phyloP scores from a whole-genome alignment of 2,329 filamentous ascomycete genomes.

The Fusarium dimerum region DNA sequence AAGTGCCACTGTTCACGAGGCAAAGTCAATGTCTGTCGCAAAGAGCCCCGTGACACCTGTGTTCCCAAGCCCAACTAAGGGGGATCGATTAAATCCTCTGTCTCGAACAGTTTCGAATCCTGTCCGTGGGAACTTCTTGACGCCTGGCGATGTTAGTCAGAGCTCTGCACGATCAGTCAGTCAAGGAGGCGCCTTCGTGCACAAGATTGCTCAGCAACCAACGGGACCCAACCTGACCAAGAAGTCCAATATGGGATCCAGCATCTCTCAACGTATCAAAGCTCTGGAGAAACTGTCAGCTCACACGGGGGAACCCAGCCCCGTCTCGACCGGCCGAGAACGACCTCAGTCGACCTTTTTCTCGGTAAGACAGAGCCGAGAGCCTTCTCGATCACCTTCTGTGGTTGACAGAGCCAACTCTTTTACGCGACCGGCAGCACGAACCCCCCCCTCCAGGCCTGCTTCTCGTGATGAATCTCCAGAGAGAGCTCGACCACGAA shows the following conservation, averaged over 20 bases:
- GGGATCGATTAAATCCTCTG: conserved; percentile 32
- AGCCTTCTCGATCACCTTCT: conserved; percentile 47
- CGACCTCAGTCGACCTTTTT: conserved; percentile 58
- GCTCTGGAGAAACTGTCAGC: conserved; percentile 78
- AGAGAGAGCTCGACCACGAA: conserved; percentile 37
- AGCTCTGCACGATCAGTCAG: conserved; percentile 55
- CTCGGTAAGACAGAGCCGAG: conserved; percentile 54
- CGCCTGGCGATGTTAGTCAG: conserved; percentile 48
- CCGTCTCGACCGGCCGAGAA: conserved; percentile 31
- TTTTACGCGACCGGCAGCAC: conserved; percentile 32
- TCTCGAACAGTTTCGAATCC: conserved; percentile 52
- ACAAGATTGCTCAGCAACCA: conserved; percentile 55
- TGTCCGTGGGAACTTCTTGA: conserved; percentile 45
- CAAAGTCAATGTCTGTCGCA: conserved; percentile 75
- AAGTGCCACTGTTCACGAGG: conserved; percentile 78
- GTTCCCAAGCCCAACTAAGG: conserved; percentile 42
- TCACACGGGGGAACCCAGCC: conserved; percentile 27
- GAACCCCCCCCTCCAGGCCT: conserved; percentile 41
- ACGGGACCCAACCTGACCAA: conserved; percentile 50
- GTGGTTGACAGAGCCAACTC: conserved; percentile 46
- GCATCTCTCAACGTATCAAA: conserved; percentile 93
- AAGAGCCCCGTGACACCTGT: conserved; percentile 80
- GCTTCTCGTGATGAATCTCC: conserved; percentile 46
- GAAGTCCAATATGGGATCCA: conserved; percentile 82
- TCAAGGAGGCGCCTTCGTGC: conserved; percentile 56